Percentiles rank a stretch among this genome's conserved stretches.
Conservation (phyloP, 768 basidiomycete species). For the Mycena alexandri region DNA sequence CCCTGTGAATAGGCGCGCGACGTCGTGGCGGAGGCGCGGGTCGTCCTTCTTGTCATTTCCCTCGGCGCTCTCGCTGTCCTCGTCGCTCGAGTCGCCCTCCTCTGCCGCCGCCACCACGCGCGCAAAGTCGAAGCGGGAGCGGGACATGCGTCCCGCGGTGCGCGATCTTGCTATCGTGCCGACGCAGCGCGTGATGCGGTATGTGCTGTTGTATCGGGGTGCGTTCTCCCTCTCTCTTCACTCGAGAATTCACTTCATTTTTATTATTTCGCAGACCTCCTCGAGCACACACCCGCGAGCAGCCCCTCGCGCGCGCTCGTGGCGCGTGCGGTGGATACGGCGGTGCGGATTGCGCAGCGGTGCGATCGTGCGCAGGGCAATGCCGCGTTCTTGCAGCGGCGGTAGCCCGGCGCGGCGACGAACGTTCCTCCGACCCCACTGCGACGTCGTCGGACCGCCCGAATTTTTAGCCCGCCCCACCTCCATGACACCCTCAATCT, state of each 20-base stretch:
- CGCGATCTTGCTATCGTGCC: slow-evolving; percentile 77
- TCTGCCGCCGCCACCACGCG: background rate
- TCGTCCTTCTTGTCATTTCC: slow-evolving; percentile 16
- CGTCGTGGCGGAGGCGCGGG: background rate
- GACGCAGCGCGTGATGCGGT: slow-evolving; percentile 75
- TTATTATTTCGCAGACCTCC: slow-evolving; percentile 57
- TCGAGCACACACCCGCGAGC: slow-evolving; percentile 64
- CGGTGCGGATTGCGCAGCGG: slow-evolving; percentile 68
- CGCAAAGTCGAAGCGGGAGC: slow-evolving; percentile 9
- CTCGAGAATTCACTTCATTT: background rate
- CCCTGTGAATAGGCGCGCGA: background rate
- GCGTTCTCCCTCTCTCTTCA: slow-evolving; percentile 36
- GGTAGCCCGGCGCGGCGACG: background rate
- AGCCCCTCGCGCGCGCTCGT: slow-evolving; percentile 68
- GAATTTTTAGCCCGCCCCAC: background rate
- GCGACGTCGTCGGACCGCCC: background rate
- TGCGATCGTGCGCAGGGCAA: slow-evolving; percentile 75
- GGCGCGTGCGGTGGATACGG: slow-evolving; percentile 69
- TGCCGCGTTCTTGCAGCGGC: slow-evolving; percentile 45
- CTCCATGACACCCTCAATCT: background rate
- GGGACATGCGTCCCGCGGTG: slow-evolving; percentile 46
- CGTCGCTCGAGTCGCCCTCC: background rate
- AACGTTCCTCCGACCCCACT: too few relatives aligned
- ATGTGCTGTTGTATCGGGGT: slow-evolving; percentile 75
- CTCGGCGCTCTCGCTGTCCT: slow-evolving; percentile 9